phyloP scores from a whole-genome alignment of 2,329 filamentous ascomycete genomes.

The Colletotrichum lupini region DNA sequence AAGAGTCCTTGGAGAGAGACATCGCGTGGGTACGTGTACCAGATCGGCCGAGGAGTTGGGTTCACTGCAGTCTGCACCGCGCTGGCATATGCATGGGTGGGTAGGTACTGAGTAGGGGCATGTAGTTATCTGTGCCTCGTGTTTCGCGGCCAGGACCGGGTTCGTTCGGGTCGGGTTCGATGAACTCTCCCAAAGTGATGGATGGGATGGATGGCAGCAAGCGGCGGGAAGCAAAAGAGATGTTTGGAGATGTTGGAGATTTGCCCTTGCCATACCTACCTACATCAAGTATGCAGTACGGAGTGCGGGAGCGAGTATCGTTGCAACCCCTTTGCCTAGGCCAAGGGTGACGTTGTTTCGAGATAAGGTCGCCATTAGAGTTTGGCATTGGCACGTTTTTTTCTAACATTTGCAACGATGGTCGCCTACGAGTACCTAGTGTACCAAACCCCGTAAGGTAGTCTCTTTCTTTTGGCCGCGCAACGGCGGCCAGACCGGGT shows the following conservation, averaged over 20 bases:
- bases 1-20: slow-evolving; percentile 1
- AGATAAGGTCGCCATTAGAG: background rate
- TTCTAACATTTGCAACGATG: background rate
- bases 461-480: background rate
- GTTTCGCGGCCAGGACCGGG: background rate
- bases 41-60: slow-evolving; percentile 22
- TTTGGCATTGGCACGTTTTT: background rate
- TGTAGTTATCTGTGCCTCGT: background rate
- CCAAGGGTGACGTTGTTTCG: background rate
- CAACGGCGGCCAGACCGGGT: slow-evolving; percentile 9
- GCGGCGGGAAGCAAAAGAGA: too few relatives aligned
- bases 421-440: background rate
- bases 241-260: slow-evolving; percentile 27
- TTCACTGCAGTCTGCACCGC: too few relatives aligned
- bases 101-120: too few relatives aligned
- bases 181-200: background rate
- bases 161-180: too few relatives aligned
- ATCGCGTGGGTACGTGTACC: slow-evolving; percentile 5
- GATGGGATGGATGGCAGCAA: too few relatives aligned
- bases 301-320: too few relatives aligned
- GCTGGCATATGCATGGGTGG: too few relatives aligned
- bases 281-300: too few relatives aligned
- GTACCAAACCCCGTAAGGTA: too few relatives aligned
- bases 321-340: background rate
- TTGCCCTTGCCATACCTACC: background rate